phyloP scores from a whole-genome alignment of 1,139 yeast genomes.

The Taphrina deformans region DNA sequence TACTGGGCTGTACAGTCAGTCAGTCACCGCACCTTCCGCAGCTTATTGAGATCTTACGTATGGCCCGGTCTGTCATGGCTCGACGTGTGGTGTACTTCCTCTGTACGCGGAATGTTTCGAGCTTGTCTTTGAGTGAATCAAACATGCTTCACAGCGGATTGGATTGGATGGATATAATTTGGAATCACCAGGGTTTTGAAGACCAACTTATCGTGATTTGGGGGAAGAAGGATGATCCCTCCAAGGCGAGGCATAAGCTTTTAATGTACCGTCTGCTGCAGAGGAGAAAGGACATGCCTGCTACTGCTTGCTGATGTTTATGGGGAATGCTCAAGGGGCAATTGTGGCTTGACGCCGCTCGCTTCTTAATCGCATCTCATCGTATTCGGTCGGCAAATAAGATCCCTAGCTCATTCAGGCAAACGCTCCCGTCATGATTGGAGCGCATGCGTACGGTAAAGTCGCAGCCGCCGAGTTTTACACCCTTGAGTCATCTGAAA shows the following conservation, averaged over 20 bases:
- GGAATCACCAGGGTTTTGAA: too few species aligned
- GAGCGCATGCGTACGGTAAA: neutral
- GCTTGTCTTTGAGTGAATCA: conserved; percentile 7
- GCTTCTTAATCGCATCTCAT: neutral
- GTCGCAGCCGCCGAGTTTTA: neutral
- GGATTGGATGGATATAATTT: too few species aligned
- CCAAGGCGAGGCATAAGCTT: neutral
- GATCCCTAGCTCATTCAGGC: too few species aligned
- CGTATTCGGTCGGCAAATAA: neutral
- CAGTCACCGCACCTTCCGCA: neutral
- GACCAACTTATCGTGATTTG: too few species aligned
- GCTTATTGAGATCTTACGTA: neutral
- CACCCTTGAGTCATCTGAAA: neutral
- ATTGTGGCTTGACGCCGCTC: neutral
- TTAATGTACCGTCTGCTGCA: neutral
- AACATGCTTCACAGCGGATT: conserved; percentile 12
- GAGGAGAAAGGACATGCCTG: too few species aligned
- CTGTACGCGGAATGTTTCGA: conserved; percentile 15
- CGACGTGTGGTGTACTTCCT: conserved; percentile 6
- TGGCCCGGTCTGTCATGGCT: neutral
- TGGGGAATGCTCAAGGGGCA: conserved; percentile 10
- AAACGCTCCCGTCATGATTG: too few species aligned
- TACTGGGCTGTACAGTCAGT: neutral
- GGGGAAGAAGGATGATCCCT: neutral
- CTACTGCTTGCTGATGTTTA: neutral